Base-by-base conservation (phyloP, 2,329 filamentous ascomycete species). In the Triangularia setosa region DNA sequence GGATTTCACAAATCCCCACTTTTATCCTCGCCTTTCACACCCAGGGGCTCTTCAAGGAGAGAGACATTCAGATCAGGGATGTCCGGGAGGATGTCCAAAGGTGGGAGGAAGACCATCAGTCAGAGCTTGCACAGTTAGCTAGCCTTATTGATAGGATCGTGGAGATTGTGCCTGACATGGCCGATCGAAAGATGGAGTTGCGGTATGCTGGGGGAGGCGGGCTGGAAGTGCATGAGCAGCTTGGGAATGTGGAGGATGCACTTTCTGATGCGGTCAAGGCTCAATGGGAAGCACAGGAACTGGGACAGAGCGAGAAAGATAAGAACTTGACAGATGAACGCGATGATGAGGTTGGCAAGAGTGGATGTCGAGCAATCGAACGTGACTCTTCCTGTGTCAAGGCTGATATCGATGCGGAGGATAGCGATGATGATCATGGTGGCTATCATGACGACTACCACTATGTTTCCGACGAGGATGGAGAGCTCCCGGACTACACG, bases 11-110 rank as follows among this genome's bases (percentile, higher is more conserved):
- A 62, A 73, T 77, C 4, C 70, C 75, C 0, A 76, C 75, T 7
- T 76, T 81, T 44, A 69, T 82, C 27, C 68, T 81, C 1, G 80
- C 78, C 0, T 79, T 76, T 64, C 80, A 82, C 58, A 62, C 69
- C 4, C 59, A 53, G 1, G 77, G 79, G 0, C 5, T 68, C 0
- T 81, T 82, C 62, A 61, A 30, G 1, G 18, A n/a, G 2, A 21
- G 71, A 0, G 74, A 81, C 8, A 75, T 77, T 1, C 65, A 72
- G 27, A 68, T 80, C 30, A 68, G 68, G 18, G 70, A 79, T 40
- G 70, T 78, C 1, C 64, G 67, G 0, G 65, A 70, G 0, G 65
- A 75, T 2, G 67, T 80, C 21, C 58, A 67, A 2, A 56, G 66
- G 1, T 81, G 79, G 79, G 78, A 81, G 63, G 65, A 62, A 5